A percentile compares a stretch with the other conserved stretches of the same genome.
Conservation (phyloP, 129 eudicot species). For the Centella asiatica region DNA sequence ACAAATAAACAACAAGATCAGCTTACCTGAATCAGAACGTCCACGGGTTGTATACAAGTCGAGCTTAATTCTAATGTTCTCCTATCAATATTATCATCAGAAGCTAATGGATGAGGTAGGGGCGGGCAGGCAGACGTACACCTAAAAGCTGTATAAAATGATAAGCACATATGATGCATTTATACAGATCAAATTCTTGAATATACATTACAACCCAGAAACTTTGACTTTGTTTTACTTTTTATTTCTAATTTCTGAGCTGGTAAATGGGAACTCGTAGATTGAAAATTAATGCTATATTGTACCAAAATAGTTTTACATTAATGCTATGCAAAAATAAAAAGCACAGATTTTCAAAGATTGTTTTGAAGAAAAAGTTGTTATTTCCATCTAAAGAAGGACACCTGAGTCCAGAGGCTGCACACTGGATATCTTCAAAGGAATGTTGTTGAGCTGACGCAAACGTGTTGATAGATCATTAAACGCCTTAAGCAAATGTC, state of each 20-base stretch:
- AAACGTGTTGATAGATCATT: slow-evolving; percentile 54
- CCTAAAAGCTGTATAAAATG: slow-evolving; percentile 63
- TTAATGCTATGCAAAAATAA: too few relatives aligned
- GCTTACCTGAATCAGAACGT: slow-evolving; percentile 90
- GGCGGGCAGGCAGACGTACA: slow-evolving; percentile 81
- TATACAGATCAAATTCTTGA: neutral
- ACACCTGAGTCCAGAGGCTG: slow-evolving; percentile 89
- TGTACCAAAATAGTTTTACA: too few relatives aligned
- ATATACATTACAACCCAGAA: neutral
- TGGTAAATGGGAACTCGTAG: neutral
- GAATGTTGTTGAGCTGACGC: slow-evolving; percentile 64
- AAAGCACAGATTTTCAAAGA: neutral
- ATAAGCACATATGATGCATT: slow-evolving; percentile 7
- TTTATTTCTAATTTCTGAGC: neutral
- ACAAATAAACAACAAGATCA: neutral
- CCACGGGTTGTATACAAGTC: slow-evolving; percentile 68
- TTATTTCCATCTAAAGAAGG: slow-evolving; percentile 2
- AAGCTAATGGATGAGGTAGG: slow-evolving; percentile 67
- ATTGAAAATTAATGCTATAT: too few relatives aligned
- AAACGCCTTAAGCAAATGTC: slow-evolving; percentile 43
- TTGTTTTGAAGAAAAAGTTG: neutral
- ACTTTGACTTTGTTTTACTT: neutral
- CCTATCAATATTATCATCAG: slow-evolving; percentile 23
- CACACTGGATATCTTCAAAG: slow-evolving; percentile 74
- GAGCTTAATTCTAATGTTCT: slow-evolving; percentile 27